These are phyloP conservation scores for Annulohypoxylon moriforme DNA, from an alignment of 495 filamentous ascomycete species.

Conservation along the genomic window DNA sequence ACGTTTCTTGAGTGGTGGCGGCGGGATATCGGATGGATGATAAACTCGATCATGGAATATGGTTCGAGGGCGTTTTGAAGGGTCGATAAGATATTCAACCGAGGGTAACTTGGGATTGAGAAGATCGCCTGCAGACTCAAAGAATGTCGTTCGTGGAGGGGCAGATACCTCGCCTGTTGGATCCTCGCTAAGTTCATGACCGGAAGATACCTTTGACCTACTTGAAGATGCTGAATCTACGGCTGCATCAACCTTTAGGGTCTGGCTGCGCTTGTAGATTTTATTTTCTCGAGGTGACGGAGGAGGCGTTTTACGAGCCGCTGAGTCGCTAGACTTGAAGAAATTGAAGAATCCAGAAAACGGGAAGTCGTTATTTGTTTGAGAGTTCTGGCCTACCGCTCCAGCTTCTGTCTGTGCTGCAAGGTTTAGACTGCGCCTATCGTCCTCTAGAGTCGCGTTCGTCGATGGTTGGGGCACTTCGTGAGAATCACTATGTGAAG, in stretches of 20 bases:
- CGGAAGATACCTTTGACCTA: conserved; percentile 54
- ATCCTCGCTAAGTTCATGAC: conserved; percentile 58
- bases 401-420: conserved; percentile 39
- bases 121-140: conserved; percentile 92
- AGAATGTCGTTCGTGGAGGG: conserved; percentile 92
- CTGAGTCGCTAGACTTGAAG: conserved; percentile 58
- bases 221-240: conserved; percentile 51
- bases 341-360: conserved; percentile 73
- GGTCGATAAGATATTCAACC: conserved; percentile 81
- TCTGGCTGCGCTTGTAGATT: conserved; percentile 84
- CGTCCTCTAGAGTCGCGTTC: conserved; percentile 66
- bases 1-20: conserved; percentile 74
- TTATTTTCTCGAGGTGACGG: conserved; percentile 65
- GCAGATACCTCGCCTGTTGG: conserved; percentile 60
- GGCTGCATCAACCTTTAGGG: conserved; percentile 59
- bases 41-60: conserved; percentile 98
- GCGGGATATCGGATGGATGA: conserved; percentile 90
- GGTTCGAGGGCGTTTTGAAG: conserved; percentile 82
- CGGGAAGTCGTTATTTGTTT: conserved; percentile 57
- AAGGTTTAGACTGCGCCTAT: conserved; percentile 58
- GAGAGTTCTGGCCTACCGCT: conserved; percentile 38
- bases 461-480: conserved; percentile 70
- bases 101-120: conserved; percentile 90
- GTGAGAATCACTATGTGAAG: conserved; percentile 48
- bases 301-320: conserved; percentile 45